Conservation (phyloP, 768 basidiomycete genomes). For the Lentinula detonsa region DNA sequence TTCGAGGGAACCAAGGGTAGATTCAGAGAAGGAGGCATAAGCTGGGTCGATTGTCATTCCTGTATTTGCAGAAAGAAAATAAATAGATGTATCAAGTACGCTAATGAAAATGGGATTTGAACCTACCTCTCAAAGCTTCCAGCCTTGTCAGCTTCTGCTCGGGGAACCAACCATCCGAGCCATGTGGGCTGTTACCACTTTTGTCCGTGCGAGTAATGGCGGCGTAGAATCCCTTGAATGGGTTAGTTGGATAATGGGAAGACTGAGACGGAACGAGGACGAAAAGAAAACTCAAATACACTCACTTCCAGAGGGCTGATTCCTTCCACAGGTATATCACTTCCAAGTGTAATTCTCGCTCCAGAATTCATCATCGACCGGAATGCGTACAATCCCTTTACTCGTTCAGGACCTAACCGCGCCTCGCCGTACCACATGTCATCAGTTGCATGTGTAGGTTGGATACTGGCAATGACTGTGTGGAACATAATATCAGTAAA, state of each 20-base stretch:
- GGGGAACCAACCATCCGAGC: constrained; percentile 83
- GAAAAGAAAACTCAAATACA: neutral
- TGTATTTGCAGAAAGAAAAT: constrained; percentile 16
- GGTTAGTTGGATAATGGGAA: constrained; percentile 19
- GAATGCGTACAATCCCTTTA: constrained; percentile 86
- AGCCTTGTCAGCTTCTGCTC: constrained; percentile 67
- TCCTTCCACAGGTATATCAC: constrained; percentile 86
- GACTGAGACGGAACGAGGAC: neutral
- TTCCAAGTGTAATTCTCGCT: constrained; percentile 71
- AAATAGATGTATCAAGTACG: neutral
- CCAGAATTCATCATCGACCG: constrained; percentile 62
- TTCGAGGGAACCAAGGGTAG: constrained; percentile 64
- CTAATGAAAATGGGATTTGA: neutral
- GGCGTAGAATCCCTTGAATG: constrained; percentile 79
- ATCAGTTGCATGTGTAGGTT: constrained; percentile 82
- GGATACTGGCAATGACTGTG: constrained; percentile 82
- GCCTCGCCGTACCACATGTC: constrained; percentile 91
- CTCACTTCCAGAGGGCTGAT: constrained; percentile 38
- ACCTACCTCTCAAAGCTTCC: constrained; percentile 68
- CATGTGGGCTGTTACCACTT: constrained; percentile 74
- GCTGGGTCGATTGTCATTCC: constrained; percentile 90
- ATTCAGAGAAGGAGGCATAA: constrained; percentile 79
- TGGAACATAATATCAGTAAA: neutral
- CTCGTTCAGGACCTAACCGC: constrained; percentile 70
- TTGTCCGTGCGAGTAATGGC: constrained; percentile 71